Percentiles rank a stretch among this genome's conserved stretches.
Evolutionary conservation across 2,329 filamentous ascomycete species (phyloP).

Genomic region (Monosporascus sp.): DNA sequence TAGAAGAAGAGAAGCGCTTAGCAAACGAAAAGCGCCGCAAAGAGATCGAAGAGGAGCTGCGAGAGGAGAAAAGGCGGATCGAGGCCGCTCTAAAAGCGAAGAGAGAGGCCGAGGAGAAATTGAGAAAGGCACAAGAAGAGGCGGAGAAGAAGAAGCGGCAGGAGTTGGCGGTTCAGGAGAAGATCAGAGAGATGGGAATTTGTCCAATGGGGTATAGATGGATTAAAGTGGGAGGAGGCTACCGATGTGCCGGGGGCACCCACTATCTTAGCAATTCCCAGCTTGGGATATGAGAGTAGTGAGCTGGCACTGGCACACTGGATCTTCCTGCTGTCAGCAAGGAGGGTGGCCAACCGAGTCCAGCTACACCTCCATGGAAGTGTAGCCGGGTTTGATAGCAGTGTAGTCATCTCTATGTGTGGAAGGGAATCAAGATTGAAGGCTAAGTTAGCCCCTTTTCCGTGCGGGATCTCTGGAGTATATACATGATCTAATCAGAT

Average conservation of each 20-base stretch:
- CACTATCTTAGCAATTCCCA: neutral
- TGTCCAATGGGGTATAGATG: constrained; percentile 6
- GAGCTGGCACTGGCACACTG: no score
- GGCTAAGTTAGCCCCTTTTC: no score
- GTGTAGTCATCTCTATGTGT: no score
- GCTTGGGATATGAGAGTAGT: no score
- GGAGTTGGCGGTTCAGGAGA: constrained; percentile 3
- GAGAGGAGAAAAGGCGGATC: neutral
- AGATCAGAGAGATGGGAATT: constrained; percentile 5
- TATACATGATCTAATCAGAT: no score
- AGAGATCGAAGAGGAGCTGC: neutral
- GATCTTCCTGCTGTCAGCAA: no score
- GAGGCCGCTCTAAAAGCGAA: neutral
- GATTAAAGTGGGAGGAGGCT: constrained; percentile 6
- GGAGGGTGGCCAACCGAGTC: no score
- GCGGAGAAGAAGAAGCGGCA: constrained; percentile 2
- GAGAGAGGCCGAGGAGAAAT: constrained; percentile 3
- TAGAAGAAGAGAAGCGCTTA: neutral
- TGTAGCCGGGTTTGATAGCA: no score
- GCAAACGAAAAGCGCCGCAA: neutral
- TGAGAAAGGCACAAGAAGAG: constrained; percentile 2
- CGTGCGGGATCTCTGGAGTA: no score
- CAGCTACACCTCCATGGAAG: no score
- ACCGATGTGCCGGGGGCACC: constrained; percentile 7
- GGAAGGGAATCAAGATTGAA: no score